These are phyloP conservation scores for Metschnikowia corniflorae DNA, from an alignment of 805 yeast species.

Conservation along the genomic window DNA sequence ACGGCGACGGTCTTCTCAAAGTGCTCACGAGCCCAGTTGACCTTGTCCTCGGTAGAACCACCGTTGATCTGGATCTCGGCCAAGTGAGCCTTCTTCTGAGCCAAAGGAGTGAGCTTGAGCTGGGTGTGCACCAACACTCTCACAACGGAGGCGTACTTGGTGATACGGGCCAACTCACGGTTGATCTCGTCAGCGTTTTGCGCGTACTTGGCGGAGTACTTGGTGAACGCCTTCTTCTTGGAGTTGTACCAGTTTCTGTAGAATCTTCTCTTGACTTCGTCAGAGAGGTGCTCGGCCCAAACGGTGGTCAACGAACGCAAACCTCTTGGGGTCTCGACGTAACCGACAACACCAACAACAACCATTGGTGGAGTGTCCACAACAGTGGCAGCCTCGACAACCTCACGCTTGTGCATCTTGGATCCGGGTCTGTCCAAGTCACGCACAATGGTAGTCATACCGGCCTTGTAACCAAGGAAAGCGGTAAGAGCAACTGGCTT, in stretches of 20 bases:
- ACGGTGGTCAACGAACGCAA: constrained; percentile 98
- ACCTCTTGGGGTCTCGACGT: constrained; percentile 99
- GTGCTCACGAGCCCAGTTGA: constrained; percentile 97
- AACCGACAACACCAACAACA: constrained; percentile 99
- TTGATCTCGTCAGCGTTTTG: constrained; percentile 83
- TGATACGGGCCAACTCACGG: constrained; percentile 96
- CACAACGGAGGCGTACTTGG: constrained; percentile 96
- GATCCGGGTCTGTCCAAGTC: constrained; percentile 99
- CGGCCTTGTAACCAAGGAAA: constrained; percentile 99
- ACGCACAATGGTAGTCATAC: constrained; percentile 99
- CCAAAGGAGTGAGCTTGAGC: constrained; percentile 97
- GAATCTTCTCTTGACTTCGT: constrained; percentile 99
- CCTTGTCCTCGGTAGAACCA: constrained; percentile 97
- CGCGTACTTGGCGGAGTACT: constrained; percentile 98
- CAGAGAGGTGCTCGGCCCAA: constrained; percentile 99
- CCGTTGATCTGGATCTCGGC: constrained; percentile 99
- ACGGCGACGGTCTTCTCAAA: constrained; percentile 98
- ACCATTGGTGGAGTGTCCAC: constrained; percentile 99
- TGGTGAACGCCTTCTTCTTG: constrained; percentile 99
- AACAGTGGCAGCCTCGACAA: constrained; percentile 98
- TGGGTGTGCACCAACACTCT: constrained; percentile 99
- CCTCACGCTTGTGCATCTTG: constrained; percentile 99
- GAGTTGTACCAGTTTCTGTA: constrained; percentile 99
- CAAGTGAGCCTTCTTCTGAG: constrained; percentile 99
- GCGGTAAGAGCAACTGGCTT: constrained; percentile 99